phyloP scores from a whole-genome alignment of 2,329 filamentous ascomycete genomes.

The Claviceps purpurea region DNA sequence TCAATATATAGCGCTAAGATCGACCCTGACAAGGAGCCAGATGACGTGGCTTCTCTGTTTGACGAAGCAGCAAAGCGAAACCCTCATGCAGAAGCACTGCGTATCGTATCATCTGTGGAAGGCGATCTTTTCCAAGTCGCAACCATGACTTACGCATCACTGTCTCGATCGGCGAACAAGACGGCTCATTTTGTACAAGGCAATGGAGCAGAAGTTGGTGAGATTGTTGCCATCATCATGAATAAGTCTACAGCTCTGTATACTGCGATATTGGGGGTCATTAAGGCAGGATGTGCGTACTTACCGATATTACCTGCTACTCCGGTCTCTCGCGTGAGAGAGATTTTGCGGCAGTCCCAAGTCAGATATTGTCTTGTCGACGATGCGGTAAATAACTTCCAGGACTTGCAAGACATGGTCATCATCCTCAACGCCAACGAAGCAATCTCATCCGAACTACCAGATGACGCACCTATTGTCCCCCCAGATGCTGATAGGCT shows the following conservation, averaged over 20 bases:
- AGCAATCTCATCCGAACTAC: conserved; percentile 14
- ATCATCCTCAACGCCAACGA: conserved; percentile 22
- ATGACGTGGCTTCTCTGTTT: conserved; percentile 20
- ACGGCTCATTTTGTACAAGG: conserved; percentile 42
- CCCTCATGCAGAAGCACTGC: conserved; percentile 47
- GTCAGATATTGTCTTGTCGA: conserved; percentile 34
- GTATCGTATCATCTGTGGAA: conserved; percentile 38
- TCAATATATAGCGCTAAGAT: conserved; percentile 36
- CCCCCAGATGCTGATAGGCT: conserved; percentile 33
- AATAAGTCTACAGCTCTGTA: conserved; percentile 66
- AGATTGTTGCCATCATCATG: conserved; percentile 61
- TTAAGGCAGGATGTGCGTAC: conserved; percentile 67
- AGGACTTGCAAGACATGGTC: conserved; percentile 9
- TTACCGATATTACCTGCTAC: conserved; percentile 67
- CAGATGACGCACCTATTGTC: conserved; percentile 23
- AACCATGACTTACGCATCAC: conserved; percentile 45
- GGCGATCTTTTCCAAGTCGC: conserved; percentile 16
- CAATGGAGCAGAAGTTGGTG: conserved; percentile 32
- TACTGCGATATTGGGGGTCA: conserved; percentile 55
- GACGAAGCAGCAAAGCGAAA: conserved; percentile 33
- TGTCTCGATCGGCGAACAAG: conserved; percentile 51
- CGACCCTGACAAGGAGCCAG: conserved; percentile 5
- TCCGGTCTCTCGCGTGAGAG: conserved; percentile 43
- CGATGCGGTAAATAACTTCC: conserved; percentile 8
- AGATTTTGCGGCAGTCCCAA: conserved; percentile 49